A percentile compares a stretch with the other conserved stretches of the same genome.
Evolutionary conservation across 352 stramenopile genomes (phyloP).

Genomic region (Phytophthora uliginosa): DNA sequence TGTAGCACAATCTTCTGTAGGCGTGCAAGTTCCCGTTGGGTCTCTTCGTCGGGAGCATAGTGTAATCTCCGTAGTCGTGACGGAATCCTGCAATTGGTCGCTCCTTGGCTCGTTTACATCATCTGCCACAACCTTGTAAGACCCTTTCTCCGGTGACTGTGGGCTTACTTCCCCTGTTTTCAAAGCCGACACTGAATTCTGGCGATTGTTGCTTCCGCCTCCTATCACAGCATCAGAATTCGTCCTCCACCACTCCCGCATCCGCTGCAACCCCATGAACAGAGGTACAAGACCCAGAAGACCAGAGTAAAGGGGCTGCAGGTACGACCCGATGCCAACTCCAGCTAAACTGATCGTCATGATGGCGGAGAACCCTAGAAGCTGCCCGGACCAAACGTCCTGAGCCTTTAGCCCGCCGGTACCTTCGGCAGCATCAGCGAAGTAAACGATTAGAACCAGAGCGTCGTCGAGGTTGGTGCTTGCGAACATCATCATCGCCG

Average conservation of each 20-base stretch:
- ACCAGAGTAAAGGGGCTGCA: slow-evolving; percentile 4
- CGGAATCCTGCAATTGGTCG: background rate
- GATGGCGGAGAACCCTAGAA: slow-evolving; percentile 4
- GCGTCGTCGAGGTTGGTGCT: slow-evolving; percentile 35
- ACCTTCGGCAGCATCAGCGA: slow-evolving; percentile 17
- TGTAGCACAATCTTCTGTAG: background rate
- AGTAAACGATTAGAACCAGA: slow-evolving; percentile 28
- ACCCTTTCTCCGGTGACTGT: background rate
- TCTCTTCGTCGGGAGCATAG: background rate
- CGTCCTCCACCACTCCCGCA: slow-evolving; percentile 6
- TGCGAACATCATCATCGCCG: slow-evolving; percentile 24
- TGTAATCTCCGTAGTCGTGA: background rate
- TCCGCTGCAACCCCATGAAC: slow-evolving; percentile 2
- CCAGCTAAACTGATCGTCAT: slow-evolving; percentile 6
- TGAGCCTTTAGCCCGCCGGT: slow-evolving; percentile 2
- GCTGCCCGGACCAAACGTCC: slow-evolving; percentile 10
- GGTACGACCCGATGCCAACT: background rate
- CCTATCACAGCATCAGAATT: background rate
- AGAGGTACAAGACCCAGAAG: slow-evolving; percentile 10
- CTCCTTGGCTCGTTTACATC: background rate
- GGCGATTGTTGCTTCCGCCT: background rate
- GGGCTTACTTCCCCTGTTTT: background rate
- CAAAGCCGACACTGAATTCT: background rate
- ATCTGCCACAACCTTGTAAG: background rate
- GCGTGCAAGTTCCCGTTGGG: background rate